Evolutionary conservation across 805 yeast genomes (phyloP), one percentile per base, ranked within the genome.

Genomic region (Wickerhamiella domercqiae): DNA sequence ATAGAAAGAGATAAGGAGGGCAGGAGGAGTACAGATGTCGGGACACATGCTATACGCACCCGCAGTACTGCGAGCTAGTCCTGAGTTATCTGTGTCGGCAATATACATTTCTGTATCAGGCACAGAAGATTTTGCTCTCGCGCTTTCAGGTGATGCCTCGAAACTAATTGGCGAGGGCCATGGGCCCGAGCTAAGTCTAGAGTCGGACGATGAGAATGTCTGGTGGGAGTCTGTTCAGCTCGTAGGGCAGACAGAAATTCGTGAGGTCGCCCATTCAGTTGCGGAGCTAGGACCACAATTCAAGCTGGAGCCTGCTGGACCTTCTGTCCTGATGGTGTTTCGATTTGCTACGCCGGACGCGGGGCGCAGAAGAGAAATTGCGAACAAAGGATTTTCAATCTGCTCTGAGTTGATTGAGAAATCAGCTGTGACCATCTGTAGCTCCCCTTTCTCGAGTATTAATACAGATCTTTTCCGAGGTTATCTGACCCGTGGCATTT

Each of bases 381-480:
- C 3, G 38, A 37, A 6, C 34, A 14, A 22, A 7, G 36, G 17
- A 30, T 32, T 37, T 13, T 28, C 28, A 7, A 17, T 35, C 18
- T n/a, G n/a, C n/a, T n/a, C n/a, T n/a, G n/a, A n/a, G n/a, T n/a
- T n/a, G n/a, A 19, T n/a, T 3, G 9, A 31, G n/a, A 7, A 31
- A 15, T 21, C 24, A 29, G 21, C 9, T 6, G 47, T 46, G 13
- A 26, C 22, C 4, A 29, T 54, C 21, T 42, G 34, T 20, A 52
- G 56, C 43, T 47, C 56, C 14, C 61, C 62, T 7, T 57, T 56
- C 36, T 57, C 56, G 7, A 40, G 50, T 7, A 50, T 52, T 30
- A 56, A 58, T 43, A 49, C 59, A 4, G 55, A 59, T 2, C 40
- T 58, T 29, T 58, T 58, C 34, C 42, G 49, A 29, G 56, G 48